Conservation (phyloP, 176 grass and related monocot genomes). For the Metroxylon sagu region DNA sequence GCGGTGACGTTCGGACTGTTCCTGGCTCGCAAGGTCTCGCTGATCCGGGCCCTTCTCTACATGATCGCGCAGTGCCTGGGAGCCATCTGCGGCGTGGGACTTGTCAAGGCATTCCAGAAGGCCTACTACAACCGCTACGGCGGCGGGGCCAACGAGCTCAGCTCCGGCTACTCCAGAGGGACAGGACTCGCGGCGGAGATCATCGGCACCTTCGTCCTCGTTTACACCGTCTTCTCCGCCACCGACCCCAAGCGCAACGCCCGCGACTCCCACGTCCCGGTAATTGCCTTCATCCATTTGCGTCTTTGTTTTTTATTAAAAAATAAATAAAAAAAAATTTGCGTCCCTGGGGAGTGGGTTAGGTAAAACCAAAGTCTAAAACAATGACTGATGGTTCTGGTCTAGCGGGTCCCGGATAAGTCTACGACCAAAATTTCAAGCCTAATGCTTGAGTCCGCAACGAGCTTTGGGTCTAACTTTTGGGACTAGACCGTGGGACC, state of each 20-base stretch:
- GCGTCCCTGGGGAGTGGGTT: too few relatives aligned
- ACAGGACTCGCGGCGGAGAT: slow-evolving; percentile 72
- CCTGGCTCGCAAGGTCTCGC: slow-evolving; percentile 85
- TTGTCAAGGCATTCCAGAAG: slow-evolving; percentile 83
- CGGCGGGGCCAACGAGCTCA: slow-evolving; percentile 79
- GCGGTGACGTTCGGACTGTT: slow-evolving; percentile 86
- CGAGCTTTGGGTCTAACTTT: too few relatives aligned
- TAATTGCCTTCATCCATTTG: not conserved
- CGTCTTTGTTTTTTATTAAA: too few relatives aligned
- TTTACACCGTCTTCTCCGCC: slow-evolving; percentile 99
- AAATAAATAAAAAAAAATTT: too few relatives aligned
- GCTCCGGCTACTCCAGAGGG: slow-evolving; percentile 54
- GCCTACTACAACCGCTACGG: slow-evolving; percentile 61
- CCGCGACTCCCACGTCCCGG: slow-evolving; percentile 93
- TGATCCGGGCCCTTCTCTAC: slow-evolving; percentile 77
- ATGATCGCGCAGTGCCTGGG: slow-evolving; percentile 81
- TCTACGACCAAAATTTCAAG: too few relatives aligned
- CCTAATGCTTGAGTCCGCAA: too few relatives aligned
- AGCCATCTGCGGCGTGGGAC: slow-evolving; percentile 81
- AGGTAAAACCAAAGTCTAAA: too few relatives aligned
- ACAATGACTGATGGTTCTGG: too few relatives aligned
- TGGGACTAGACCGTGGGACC: too few relatives aligned
- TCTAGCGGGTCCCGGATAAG: too few relatives aligned
- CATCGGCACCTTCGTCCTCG: slow-evolving; percentile 91
- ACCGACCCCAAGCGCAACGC: slow-evolving; percentile 98